Conservation (phyloP, 2,329 filamentous ascomycete species). For the Trichophyton mentagrophytes region DNA sequence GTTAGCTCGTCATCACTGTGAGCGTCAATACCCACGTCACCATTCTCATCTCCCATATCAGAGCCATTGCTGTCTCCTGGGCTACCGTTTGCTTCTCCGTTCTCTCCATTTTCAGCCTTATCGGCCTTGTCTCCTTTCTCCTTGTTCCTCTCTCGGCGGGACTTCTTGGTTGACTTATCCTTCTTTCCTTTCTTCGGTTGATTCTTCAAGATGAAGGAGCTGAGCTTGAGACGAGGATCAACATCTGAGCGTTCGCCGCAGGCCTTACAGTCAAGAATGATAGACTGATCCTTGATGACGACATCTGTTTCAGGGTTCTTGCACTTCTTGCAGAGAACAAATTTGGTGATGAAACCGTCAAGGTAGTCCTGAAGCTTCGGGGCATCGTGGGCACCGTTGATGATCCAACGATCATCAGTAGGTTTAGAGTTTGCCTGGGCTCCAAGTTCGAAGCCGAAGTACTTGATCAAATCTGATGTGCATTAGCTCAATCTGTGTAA, state of each 20-base stretch:
- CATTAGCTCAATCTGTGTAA: slow-evolving; percentile 5
- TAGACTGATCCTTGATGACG: slow-evolving; percentile 83
- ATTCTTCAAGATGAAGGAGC: slow-evolving; percentile 94
- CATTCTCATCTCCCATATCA: slow-evolving; percentile 51
- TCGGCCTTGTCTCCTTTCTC: slow-evolving; percentile 41
- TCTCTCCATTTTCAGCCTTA: slow-evolving; percentile 42
- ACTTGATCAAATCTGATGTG: slow-evolving; percentile 74
- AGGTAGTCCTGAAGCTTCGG: slow-evolving; percentile 95
- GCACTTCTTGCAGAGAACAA: slow-evolving; percentile 98
- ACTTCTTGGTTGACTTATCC: slow-evolving; percentile 90
- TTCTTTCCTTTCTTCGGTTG: slow-evolving; percentile 82
- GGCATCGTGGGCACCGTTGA: slow-evolving; percentile 95
- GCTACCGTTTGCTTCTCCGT: slow-evolving; percentile 39
- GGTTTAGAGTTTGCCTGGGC: slow-evolving; percentile 98
- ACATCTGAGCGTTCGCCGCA: slow-evolving; percentile 89
- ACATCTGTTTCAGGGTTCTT: slow-evolving; percentile 98
- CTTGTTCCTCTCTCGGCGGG: slow-evolving; percentile 65
- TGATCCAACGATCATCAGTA: slow-evolving; percentile 97
- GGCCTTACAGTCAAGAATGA: slow-evolving; percentile 94
- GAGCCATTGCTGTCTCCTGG: slow-evolving; percentile 52
- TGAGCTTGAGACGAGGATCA: slow-evolving; percentile 87
- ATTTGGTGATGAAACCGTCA: slow-evolving; percentile 96
- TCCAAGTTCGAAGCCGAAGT: slow-evolving; percentile 97
- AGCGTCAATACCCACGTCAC: slow-evolving; percentile 53
- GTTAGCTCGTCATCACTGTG: slow-evolving; percentile 87